Base-by-base conservation (phyloP, 2,329 filamentous ascomycete genomes). In the Aureobasidium zeae region DNA sequence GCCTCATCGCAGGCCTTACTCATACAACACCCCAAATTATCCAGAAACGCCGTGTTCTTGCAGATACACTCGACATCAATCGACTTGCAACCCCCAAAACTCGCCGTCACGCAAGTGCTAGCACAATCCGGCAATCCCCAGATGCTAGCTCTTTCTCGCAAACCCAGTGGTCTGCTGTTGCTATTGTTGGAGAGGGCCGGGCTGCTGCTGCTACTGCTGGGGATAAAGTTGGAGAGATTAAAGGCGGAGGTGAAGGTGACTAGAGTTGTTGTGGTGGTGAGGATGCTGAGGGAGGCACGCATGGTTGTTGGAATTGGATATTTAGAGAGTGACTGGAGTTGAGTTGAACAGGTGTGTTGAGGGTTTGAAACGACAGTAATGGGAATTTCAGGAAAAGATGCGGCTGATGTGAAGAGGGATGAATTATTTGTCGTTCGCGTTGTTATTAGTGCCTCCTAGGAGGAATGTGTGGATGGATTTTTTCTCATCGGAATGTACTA, bases 61-160 rank as follows among this genome's bases (percentile, higher is more conserved):
- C 66, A 69, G 48, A 69, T 65, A 52, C 66, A 69, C 25, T 55
- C 52, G 39, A 67, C 57, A 37, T 67, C 61, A 46, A 67, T 49
- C 5, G 52, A 48, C 28, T 49, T 46, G 53, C 66, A 69, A 41
- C 55, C 57, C 30, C 61, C 63, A 24, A 63, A 62, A 44, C 52
- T 52, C 49, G 47, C 55, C 26, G 58, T 57, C 13, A 66, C 59
- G 48, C 66, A 69, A 30, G 49, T 47, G 33, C 51, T 47, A 3
- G 57, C 56, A 49, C 59, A 61, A 12, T 38, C 17, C 1, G 57
- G 57, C 1, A 62, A 55, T 26, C 56, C 57, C 13, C 44, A 47
- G 45, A 49, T 48, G 28, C 42, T 48, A 17, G 39, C 39, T 28
- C 22, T 29, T 24, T 33, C 30, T 12, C 26, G 30, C n/a, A 44